Percentiles rank a stretch among this genome's conserved stretches.
Evolutionary conservation across 1,139 yeast species (phyloP).

Genomic region (Pichia kudriavzevii): DNA sequence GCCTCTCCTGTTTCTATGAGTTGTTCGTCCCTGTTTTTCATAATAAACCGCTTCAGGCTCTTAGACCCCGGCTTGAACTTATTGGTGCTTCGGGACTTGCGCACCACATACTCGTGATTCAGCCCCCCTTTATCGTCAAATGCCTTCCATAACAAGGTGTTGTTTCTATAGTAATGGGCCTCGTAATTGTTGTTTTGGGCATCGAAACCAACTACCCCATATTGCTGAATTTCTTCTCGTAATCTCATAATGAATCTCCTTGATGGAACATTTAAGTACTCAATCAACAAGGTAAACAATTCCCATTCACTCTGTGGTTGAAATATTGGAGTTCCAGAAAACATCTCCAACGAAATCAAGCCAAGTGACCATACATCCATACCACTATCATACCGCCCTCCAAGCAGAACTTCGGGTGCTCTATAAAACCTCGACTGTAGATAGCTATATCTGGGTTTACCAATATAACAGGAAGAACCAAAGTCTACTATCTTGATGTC

Average conservation of each 20-base stretch:
- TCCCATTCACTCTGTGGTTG: conserved; percentile 67
- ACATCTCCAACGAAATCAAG: conserved; percentile 59
- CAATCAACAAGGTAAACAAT: conserved; percentile 44
- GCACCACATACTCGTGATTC: conserved; percentile 13
- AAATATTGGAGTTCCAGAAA: conserved; percentile 59
- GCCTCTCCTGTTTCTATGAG: conserved; percentile 2
- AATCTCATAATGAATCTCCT: conserved; percentile 32
- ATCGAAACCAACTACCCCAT: conserved; percentile 21
- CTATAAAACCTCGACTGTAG: conserved; percentile 60
- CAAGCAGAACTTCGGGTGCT: conserved; percentile 79
- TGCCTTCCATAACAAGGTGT: conserved; percentile 26
- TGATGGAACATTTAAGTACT: conserved; percentile 52
- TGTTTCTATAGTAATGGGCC: conserved; percentile 10
- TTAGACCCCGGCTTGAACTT: conserved; percentile 17
- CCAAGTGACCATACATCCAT: conserved; percentile 83
- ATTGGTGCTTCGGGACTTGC: conserved; percentile 11
- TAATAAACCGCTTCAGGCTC: conserved; percentile 16
- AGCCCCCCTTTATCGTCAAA: conserved; percentile 21
- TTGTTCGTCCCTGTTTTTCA: conserved; percentile 6
- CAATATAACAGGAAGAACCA: conserved; percentile 49
- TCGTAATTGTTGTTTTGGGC: neutral
- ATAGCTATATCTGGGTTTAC: conserved; percentile 47
- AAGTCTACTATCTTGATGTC: conserved; percentile 55
- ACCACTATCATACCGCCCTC: conserved; percentile 59
- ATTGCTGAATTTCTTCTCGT: conserved; percentile 26